Evolutionary conservation across 2,329 filamentous ascomycete species (phyloP).

Genomic region (Magnaporthales sp.): DNA sequence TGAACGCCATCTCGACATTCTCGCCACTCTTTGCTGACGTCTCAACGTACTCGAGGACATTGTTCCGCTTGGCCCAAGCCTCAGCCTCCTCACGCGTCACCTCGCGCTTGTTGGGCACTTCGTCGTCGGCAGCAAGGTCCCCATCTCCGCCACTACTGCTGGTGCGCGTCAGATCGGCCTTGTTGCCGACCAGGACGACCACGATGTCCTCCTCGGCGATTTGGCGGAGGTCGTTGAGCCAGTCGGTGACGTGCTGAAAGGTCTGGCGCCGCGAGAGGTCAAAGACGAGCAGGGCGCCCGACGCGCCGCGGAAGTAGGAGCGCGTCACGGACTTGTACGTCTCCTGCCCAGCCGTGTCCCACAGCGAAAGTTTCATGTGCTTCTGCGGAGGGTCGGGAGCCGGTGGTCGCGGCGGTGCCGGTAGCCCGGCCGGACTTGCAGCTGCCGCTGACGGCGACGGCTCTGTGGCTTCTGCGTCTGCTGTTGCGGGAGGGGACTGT

Average conservation of each 20-base stretch:
- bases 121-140: neutral
- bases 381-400: constrained; percentile 38
- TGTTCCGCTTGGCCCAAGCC: constrained; percentile 70
- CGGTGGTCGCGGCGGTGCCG: constrained; percentile 37
- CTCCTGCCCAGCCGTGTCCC: constrained; percentile 96
- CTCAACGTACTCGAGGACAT: constrained; percentile 84
- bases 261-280: constrained; percentile 83
- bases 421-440: constrained; percentile 29
- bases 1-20: constrained; percentile 86
- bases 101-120: constrained; percentile 62
- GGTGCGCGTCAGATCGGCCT: constrained; percentile 63
- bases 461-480: constrained; percentile 7
- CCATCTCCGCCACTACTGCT: constrained; percentile 24
- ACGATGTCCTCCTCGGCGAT: constrained; percentile 96
- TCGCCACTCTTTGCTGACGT: constrained; percentile 94
- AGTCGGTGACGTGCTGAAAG: constrained; percentile 81
- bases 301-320: constrained; percentile 80
- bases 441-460: neutral
- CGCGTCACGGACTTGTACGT: constrained; percentile 95
- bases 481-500: constrained; percentile 10
- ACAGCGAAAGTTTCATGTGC: constrained; percentile 89
- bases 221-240: constrained; percentile 87
- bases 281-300: constrained; percentile 73
- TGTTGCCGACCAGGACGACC: constrained; percentile 92
- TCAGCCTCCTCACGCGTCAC: constrained; percentile 78